Percentiles rank a stretch among this genome's conserved stretches.
Evolutionary conservation across 1,284 basidiomycete species (phyloP).

Genomic region (Leccinum colubrinum): DNA sequence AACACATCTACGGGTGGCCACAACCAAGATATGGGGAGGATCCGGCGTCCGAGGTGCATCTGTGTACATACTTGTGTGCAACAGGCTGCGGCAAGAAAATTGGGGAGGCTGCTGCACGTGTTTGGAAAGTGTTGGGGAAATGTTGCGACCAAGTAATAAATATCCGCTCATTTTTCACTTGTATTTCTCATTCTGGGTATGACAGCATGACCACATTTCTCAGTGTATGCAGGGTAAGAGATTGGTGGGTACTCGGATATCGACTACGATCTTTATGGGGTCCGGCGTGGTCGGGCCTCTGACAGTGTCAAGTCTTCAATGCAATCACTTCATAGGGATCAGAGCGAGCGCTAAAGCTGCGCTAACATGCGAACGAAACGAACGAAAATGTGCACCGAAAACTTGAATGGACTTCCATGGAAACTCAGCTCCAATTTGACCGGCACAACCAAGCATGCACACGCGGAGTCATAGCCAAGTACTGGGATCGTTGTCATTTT

Average conservation of each 20-base stretch:
- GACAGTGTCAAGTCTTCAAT: background rate
- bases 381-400: background rate
- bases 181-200: background rate
- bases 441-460: background rate
- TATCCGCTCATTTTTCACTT: background rate
- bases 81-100: background rate
- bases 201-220: background rate
- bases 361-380: background rate
- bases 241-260: background rate
- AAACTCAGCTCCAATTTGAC: background rate
- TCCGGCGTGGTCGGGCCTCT: background rate
- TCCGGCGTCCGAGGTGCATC: background rate
- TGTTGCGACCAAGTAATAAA: background rate
- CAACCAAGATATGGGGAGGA: background rate
- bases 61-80: background rate
- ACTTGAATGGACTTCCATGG: background rate
- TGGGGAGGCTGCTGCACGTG: background rate
- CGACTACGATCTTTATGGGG: background rate
- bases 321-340: background rate
- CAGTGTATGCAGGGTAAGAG: background rate
- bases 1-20: background rate
- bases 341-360: background rate
- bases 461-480: background rate
- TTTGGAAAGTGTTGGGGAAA: slow-evolving; percentile 22
- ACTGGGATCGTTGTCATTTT: background rate